Percentiles rank a stretch among this genome's conserved stretches.
phyloP scores from a whole-genome alignment of 345 rosid species.

The Psidium friedrichsthalianum region DNA sequence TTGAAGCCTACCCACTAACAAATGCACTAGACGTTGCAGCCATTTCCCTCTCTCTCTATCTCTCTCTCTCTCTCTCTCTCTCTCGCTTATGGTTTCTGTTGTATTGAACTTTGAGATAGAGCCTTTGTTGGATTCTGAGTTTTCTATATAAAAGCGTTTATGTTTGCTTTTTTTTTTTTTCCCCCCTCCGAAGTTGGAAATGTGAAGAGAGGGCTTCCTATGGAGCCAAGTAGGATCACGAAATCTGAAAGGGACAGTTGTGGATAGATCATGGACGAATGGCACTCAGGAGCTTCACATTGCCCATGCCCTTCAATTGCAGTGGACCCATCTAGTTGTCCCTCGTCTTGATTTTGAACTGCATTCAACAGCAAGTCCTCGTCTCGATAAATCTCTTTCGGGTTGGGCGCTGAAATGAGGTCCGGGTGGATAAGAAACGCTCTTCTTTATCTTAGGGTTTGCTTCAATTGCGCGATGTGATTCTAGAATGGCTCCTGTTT shows the following conservation, averaged over 20 bases:
- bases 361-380: not conserved
- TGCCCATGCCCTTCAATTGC: not conserved
- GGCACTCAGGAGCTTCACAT: constrained; percentile 14
- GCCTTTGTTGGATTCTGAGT: not conserved
- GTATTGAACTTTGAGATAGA: not conserved
- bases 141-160: not conserved
- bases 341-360: not conserved
- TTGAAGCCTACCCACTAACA: constrained; percentile 71
- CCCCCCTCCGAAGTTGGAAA: not conserved
- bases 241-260: constrained; percentile 45
- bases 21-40: constrained; percentile 55
- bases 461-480: not conserved
- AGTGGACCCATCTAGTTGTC: not conserved
- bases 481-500: not conserved
- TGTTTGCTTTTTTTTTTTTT: not conserved
- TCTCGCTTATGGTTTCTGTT: not conserved
- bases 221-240: constrained; percentile 43
- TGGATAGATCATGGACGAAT: constrained; percentile 88
- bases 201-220: constrained; percentile 10
- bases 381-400: not conserved
- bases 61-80: not conserved
- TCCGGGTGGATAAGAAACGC: not conserved
- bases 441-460: not conserved
- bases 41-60: not conserved
- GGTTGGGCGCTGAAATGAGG: not conserved